Conservation (phyloP, 805 yeast genomes). For the Kodamaea kaohsiungensis region DNA sequence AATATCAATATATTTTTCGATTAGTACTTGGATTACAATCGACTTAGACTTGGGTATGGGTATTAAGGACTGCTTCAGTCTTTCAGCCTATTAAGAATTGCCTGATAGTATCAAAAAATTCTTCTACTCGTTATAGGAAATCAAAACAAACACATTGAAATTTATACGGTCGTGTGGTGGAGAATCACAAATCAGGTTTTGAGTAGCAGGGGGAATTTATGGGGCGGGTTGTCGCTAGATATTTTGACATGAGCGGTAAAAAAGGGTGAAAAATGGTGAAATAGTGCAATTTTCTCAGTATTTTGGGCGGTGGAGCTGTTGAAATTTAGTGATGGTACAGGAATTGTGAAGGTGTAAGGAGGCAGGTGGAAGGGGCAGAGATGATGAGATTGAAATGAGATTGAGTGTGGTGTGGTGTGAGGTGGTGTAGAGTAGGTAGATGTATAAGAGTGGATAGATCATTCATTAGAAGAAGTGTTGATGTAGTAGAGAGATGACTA, state of each 20-base stretch:
- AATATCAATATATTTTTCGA: neutral
- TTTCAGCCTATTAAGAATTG: slow-evolving; percentile 2
- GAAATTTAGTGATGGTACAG: too few species aligned
- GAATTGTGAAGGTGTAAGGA: too few species aligned
- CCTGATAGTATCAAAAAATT: neutral
- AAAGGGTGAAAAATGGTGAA: neutral
- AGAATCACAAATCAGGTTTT: slow-evolving; percentile 1
- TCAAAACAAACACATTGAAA: slow-evolving; percentile 4
- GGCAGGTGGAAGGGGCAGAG: too few species aligned
- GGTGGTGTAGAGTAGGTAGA: too few species aligned
- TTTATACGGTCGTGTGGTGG: neutral
- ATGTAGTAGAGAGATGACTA: too few species aligned
- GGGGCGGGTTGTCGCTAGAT: neutral
- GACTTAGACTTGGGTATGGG: neutral
- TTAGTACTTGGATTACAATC: neutral
- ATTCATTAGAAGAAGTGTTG: too few species aligned
- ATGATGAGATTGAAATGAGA: too few species aligned
- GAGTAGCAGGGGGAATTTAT: neutral
- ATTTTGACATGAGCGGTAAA: neutral
- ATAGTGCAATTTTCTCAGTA: neutral
- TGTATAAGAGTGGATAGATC: too few species aligned
- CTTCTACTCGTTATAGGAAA: slow-evolving; percentile 1
- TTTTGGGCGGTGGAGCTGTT: neutral
- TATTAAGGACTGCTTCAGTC: slow-evolving; percentile 5
- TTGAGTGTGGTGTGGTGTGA: too few species aligned